Evolutionary conservation across 163 green algal species (phyloP).

Genomic region (Scenedesmus sp.): DNA sequence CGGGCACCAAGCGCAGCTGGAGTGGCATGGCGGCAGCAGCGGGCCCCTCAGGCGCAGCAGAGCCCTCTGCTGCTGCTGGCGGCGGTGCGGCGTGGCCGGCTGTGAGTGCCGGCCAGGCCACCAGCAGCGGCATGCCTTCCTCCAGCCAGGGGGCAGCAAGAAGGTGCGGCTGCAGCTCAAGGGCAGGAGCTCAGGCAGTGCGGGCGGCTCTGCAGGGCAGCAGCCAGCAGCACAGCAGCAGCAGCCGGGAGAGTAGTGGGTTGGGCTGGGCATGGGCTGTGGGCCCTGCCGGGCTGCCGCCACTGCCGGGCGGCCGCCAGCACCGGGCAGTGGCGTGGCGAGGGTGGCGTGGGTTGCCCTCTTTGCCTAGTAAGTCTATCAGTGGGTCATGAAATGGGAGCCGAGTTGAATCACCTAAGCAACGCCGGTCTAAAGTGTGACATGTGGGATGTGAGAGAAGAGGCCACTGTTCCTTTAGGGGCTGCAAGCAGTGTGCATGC

Average conservation of each 20-base stretch:
- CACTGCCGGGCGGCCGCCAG: too few species aligned
- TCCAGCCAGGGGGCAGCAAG: conserved; percentile 29
- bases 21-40: neutral
- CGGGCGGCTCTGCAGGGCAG: neutral
- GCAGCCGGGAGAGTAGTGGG: neutral
- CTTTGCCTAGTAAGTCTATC: too few species aligned
- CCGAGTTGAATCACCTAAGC: too few species aligned
- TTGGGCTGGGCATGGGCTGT: neutral
- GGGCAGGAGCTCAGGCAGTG: neutral
- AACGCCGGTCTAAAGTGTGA: too few species aligned
- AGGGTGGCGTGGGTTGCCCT: too few species aligned
- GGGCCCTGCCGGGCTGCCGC: too few species aligned
- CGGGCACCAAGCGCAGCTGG: conserved; percentile 35
- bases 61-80: neutral
- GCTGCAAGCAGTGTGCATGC: too few species aligned
- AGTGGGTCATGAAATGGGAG: too few species aligned
- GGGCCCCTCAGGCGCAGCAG: neutral
- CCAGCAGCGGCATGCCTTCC: conserved; percentile 40
- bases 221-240: conserved; percentile 7
- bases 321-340: too few species aligned
- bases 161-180: conserved; percentile 42
- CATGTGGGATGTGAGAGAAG: too few species aligned
- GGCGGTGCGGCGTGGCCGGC: neutral
- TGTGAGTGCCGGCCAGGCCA: neutral
- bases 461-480: too few species aligned